phyloP scores from a whole-genome alignment of 2,329 filamentous ascomycete species.

The Kalaharituber pfeilii region DNA sequence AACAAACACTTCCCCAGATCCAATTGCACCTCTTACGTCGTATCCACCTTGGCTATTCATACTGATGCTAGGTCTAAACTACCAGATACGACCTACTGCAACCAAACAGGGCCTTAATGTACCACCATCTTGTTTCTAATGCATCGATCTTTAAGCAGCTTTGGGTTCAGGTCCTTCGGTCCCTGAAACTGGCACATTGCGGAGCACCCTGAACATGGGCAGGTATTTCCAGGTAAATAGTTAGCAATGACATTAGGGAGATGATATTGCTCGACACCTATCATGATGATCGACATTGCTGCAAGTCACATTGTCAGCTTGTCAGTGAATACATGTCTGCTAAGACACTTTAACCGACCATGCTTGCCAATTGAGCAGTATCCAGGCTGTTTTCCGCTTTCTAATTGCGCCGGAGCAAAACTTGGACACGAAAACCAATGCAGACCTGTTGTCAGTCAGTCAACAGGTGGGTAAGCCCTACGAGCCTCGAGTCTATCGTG shows the following conservation, averaged over 20 bases:
- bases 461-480: too few species aligned
- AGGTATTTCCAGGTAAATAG: background rate
- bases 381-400: constrained; percentile 17
- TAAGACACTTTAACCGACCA: too few species aligned
- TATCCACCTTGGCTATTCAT: background rate
- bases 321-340: background rate
- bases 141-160: background rate
- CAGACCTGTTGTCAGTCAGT: too few species aligned
- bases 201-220: background rate
- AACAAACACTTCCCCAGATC: background rate
- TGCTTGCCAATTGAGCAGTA: constrained; percentile 17
- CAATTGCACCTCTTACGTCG: background rate
- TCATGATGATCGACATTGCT: background rate
- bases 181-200: background rate
- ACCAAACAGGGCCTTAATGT: background rate
- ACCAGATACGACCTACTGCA: too few species aligned
- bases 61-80: background rate
- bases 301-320: background rate
- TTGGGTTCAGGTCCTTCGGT: background rate
- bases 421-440: constrained; percentile 19
- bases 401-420: constrained; percentile 14
- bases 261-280: background rate
- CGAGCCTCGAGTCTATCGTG: too few species aligned
- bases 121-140: background rate
- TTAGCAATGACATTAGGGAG: background rate